phyloP scores from a whole-genome alignment of 2,329 filamentous ascomycete genomes.

The Fusarium haematococcum region DNA sequence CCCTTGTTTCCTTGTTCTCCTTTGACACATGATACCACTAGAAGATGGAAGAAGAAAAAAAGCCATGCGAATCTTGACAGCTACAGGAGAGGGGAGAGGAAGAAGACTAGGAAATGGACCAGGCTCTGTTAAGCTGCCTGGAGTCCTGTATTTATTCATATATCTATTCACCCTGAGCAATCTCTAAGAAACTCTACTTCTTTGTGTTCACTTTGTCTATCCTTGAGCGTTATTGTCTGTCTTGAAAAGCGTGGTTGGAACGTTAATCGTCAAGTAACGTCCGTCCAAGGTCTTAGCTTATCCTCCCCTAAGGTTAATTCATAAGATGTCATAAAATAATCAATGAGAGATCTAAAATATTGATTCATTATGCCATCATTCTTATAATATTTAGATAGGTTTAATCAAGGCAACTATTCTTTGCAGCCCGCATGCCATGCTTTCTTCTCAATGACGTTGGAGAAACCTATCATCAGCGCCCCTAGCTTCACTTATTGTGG shows the following conservation, averaged over 20 bases:
- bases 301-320: neutral
- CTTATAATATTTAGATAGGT: no score
- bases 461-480: neutral
- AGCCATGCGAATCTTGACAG: conserved; percentile 35
- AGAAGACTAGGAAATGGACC: conserved; percentile 13
- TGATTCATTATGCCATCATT: no score
- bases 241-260: neutral
- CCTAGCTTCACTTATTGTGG: neutral
- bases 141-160: conserved; percentile 37
- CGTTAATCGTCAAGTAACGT: neutral
- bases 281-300: neutral
- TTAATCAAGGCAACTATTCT: no score
- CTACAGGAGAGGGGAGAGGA: conserved; percentile 23
- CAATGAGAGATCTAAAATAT: no score
- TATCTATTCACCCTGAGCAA: conserved; percentile 26
- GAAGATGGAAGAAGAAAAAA: conserved; percentile 43
- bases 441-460: neutral
- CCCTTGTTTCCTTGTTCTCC: conserved; percentile 30
- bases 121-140: conserved; percentile 13
- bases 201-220: neutral
- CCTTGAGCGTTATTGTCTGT: neutral
- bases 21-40: conserved; percentile 48
- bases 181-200: conserved; percentile 11
- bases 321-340: no score
- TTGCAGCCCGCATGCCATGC: no score